Percentiles rank a stretch among this genome's conserved stretches.
Conservation (phyloP, 2,329 filamentous ascomycete species). For the Microdochium bolleyi region DNA sequence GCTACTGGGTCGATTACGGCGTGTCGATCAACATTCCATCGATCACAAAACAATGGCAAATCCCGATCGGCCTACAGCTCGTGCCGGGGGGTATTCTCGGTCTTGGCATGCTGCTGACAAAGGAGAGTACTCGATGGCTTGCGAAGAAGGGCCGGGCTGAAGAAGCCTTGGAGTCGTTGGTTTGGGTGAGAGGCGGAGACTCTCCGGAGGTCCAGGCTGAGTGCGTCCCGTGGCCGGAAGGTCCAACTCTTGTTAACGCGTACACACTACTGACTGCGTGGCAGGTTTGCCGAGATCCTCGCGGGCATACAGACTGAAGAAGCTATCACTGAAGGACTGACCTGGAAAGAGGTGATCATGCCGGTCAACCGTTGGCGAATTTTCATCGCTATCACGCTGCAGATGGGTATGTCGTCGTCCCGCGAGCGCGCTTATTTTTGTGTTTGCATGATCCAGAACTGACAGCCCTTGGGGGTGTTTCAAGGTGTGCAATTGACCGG, state of each 20-base stretch:
- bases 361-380: slow-evolving; percentile 39
- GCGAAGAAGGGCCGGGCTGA: slow-evolving; percentile 34
- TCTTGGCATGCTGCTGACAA: slow-evolving; percentile 38
- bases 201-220: slow-evolving; percentile 24
- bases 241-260: neutral
- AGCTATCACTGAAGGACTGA: slow-evolving; percentile 32
- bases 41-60: slow-evolving; percentile 38
- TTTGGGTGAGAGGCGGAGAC: slow-evolving; percentile 41
- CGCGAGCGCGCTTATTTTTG: neutral
- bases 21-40: slow-evolving; percentile 27
- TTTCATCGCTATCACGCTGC: slow-evolving; percentile 39
- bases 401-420: slow-evolving; percentile 26
- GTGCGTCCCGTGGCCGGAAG: slow-evolving; percentile 8
- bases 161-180: slow-evolving; percentile 36
- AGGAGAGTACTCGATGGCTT: slow-evolving; percentile 38
- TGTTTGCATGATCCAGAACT: neutral
- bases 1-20: slow-evolving; percentile 38
- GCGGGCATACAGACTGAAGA: slow-evolving; percentile 38
- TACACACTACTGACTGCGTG: neutral
- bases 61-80: slow-evolving; percentile 38
- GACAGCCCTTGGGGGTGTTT: no score
- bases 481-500: slow-evolving; percentile 35
- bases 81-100: slow-evolving; percentile 37
- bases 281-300: slow-evolving; percentile 30
- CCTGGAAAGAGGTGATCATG: slow-evolving; percentile 34